Evolutionary conservation across 306 rosid genomes (phyloP).

Genomic region (Comarum palustre): DNA sequence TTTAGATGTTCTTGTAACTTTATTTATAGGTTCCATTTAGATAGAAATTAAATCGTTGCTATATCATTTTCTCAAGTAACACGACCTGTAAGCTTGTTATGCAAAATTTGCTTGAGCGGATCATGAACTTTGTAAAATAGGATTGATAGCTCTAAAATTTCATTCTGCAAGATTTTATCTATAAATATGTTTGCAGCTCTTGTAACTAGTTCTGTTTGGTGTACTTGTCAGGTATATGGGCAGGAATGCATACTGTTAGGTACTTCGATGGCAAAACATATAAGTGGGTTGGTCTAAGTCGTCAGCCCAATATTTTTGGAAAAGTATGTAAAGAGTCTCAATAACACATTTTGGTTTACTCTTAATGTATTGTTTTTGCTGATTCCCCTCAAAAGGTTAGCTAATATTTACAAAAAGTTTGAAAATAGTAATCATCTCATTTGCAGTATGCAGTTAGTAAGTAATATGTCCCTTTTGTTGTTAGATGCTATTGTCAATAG

Average conservation of each 20-base stretch:
- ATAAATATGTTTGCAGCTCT: constrained; percentile 3
- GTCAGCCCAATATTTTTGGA: constrained; percentile 92
- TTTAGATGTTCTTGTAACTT: not conserved
- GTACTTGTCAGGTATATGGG: constrained; percentile 84
- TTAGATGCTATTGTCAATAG: not conserved
- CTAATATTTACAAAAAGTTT: no score
- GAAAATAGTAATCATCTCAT: not conserved
- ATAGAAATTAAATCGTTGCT: not conserved
- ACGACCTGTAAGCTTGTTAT: not conserved
- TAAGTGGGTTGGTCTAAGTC: constrained; percentile 98
- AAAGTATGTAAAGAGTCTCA: constrained; percentile 53
- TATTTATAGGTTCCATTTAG: not conserved
- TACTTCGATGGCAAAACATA: constrained; percentile 97
- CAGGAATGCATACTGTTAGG: constrained; percentile 96
- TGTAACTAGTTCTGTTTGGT: constrained; percentile 24
- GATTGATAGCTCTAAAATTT: not conserved
- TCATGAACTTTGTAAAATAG: not conserved
- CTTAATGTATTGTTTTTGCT: not conserved
- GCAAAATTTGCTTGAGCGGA: not conserved
- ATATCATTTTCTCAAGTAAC: not conserved
- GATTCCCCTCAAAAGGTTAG: not conserved
- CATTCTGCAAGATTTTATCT: not conserved
- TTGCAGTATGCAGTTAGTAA: not conserved
- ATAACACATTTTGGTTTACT: constrained; percentile 4
- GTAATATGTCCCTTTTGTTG: not conserved